Conservation (phyloP, 768 basidiomycete species). For the Coprinopsis sp. region DNA sequence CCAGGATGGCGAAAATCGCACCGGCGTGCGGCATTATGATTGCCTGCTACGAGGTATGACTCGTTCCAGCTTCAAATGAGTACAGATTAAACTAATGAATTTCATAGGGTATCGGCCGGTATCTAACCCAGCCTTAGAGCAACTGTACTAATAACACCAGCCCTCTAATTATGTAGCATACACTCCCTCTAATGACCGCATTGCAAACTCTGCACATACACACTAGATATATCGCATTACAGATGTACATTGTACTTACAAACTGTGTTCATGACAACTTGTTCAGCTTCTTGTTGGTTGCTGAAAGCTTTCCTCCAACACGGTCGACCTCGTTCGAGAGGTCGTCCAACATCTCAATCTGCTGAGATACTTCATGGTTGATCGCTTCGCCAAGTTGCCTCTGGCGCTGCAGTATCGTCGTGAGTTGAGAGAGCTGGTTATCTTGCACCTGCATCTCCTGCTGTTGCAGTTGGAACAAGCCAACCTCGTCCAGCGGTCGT, state of each 20-base stretch:
- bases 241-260: conserved; percentile 10
- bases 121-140: conserved; percentile 37
- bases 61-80: conserved; percentile 6
- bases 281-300: conserved; percentile 79
- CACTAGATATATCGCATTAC: conserved; percentile 6
- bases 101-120: conserved; percentile 53
- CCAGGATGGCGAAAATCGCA: conserved; percentile 91
- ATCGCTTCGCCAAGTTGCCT: conserved; percentile 85
- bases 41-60: conserved; percentile 86
- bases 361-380: conserved; percentile 70
- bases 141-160: conserved; percentile 24
- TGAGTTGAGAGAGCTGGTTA: conserved; percentile 69
- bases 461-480: conserved; percentile 75
- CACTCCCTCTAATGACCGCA: conserved; percentile 6
- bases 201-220: conserved; percentile 7
- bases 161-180: conserved; percentile 11
- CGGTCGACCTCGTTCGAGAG: conserved; percentile 71
- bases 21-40: conserved; percentile 99
- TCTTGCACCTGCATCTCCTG: conserved; percentile 83
- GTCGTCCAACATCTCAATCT: conserved; percentile 84
- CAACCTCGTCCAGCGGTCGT: conserved; percentile 80
- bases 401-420: conserved; percentile 80
- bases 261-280: conserved; percentile 48
- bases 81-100: conserved; percentile 10
- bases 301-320: conserved; percentile 73